phyloP scores from a whole-genome alignment of 805 yeast species.

The Cyberlindnera meyerae region DNA sequence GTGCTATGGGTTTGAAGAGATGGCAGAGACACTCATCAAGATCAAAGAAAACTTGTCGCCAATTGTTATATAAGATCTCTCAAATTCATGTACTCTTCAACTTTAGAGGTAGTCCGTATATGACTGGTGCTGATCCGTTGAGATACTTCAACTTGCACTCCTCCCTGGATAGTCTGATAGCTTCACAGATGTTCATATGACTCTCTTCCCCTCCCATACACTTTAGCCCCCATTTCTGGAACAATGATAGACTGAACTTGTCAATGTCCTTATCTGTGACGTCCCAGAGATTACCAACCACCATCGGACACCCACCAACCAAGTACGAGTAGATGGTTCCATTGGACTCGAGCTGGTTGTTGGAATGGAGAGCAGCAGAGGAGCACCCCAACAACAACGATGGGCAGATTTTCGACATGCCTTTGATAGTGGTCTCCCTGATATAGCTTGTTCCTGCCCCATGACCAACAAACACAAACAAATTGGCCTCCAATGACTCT shows the following conservation, averaged over 20 bases:
- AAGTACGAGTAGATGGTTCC: conserved; percentile 78
- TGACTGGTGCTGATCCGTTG: conserved; percentile 90
- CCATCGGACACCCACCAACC: conserved; percentile 75
- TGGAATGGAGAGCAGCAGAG: conserved; percentile 60
- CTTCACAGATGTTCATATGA: conserved; percentile 40
- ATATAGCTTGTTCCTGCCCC: conserved; percentile 93
- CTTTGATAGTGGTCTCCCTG: conserved; percentile 48
- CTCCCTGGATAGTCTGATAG: conserved; percentile 59
- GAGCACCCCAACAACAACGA: conserved; percentile 82
- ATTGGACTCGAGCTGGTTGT: conserved; percentile 61
- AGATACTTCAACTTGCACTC: conserved; percentile 65
- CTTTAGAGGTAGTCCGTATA: conserved; percentile 77
- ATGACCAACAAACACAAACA: conserved; percentile 85
- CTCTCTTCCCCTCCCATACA: conserved; percentile 21
- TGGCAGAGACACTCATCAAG: conserved; percentile 28
- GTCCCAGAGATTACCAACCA: conserved; percentile 89
- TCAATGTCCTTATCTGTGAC: conserved; percentile 96
- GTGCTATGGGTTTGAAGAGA: conserved; percentile 31
- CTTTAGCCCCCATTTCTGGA: conserved; percentile 66
- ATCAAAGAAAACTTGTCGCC: conserved; percentile 22
- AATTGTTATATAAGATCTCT: no score
- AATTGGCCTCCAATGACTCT: conserved; percentile 37
- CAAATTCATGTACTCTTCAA: conserved; percentile 5
- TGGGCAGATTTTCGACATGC: conserved; percentile 45
- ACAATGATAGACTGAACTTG: conserved; percentile 56